A percentile compares a stretch with the other conserved stretches of the same genome.
Evolutionary conservation across 208 protist genomes (phyloP).

Genomic region (Acanthamoeba healyi): DNA sequence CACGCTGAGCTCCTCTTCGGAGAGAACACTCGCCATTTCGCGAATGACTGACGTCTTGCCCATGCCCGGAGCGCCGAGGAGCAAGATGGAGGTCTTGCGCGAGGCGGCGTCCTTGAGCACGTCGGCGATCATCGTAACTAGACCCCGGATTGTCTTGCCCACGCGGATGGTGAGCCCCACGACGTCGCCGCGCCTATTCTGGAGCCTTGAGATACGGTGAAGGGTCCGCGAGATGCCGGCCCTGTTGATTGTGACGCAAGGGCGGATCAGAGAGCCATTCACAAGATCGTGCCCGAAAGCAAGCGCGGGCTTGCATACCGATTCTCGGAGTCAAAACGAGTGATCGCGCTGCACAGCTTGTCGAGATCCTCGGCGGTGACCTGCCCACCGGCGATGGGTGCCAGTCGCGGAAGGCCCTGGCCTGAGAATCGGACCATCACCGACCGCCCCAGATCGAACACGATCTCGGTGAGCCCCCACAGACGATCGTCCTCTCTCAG

Average conservation of each 20-base stretch:
- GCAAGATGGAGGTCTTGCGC: slow-evolving; percentile 89
- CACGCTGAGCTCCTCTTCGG: slow-evolving; percentile 90
- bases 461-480: not conserved
- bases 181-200: slow-evolving; percentile 90
- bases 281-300: too few species aligned
- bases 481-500: not conserved
- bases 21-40: slow-evolving; percentile 91
- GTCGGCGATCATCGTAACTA: slow-evolving; percentile 87
- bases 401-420: not conserved
- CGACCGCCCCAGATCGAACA: slow-evolving; percentile 6
- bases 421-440: not conserved
- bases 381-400: not conserved
- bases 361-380: not conserved
- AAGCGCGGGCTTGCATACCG: too few species aligned
- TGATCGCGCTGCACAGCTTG: not conserved
- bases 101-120: slow-evolving; percentile 73
- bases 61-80: slow-evolving; percentile 93
- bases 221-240: slow-evolving; percentile 34
- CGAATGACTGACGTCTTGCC: slow-evolving; percentile 96
- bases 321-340: slow-evolving; percentile 28
- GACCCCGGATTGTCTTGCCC: slow-evolving; percentile 91
- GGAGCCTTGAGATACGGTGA: slow-evolving; percentile 60
- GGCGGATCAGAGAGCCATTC: too few species aligned
- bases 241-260: too few species aligned
- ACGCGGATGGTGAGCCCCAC: slow-evolving; percentile 94